Evolutionary conservation across 1,284 basidiomycete species (phyloP).

Genomic region (Meripilus lineatus): DNA sequence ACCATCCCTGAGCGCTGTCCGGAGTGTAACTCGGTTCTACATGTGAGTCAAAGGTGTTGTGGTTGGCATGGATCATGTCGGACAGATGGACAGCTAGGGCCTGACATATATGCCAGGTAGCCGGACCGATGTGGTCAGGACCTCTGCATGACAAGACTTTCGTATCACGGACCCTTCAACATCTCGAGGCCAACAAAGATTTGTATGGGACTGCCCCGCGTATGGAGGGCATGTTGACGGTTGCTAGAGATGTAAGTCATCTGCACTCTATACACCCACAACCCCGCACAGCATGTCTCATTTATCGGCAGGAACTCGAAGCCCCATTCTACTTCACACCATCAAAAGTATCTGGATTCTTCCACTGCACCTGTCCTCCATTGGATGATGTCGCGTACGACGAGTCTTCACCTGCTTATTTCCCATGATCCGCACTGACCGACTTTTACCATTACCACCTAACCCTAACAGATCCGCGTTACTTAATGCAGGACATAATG

Average conservation of each 20-base stretch:
- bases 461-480: constrained; percentile 84
- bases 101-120: constrained; percentile 54
- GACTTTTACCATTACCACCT: too few species aligned
- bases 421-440: too few species aligned
- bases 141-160: constrained; percentile 81
- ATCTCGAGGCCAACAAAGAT: constrained; percentile 57
- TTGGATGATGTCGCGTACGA: constrained; percentile 73
- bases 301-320: constrained; percentile 63
- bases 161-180: constrained; percentile 68
- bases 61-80: neutral
- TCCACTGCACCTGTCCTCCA: constrained; percentile 79
- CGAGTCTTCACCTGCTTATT: too few species aligned
- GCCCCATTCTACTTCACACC: constrained; percentile 92
- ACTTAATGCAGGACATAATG: constrained; percentile 77
- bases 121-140: constrained; percentile 96
- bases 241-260: constrained; percentile 75
- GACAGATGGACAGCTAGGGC: neutral
- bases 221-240: constrained; percentile 94
- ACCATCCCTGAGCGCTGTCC: constrained; percentile 64
- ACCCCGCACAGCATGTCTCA: neutral
- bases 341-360: constrained; percentile 73
- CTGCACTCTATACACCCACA: neutral
- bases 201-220: constrained; percentile 78
- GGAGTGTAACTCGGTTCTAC: constrained; percentile 76
- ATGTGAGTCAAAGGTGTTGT: constrained; percentile 43